phyloP scores from a whole-genome alignment of 768 basidiomycete species.

The Podaxis pistillaris region DNA sequence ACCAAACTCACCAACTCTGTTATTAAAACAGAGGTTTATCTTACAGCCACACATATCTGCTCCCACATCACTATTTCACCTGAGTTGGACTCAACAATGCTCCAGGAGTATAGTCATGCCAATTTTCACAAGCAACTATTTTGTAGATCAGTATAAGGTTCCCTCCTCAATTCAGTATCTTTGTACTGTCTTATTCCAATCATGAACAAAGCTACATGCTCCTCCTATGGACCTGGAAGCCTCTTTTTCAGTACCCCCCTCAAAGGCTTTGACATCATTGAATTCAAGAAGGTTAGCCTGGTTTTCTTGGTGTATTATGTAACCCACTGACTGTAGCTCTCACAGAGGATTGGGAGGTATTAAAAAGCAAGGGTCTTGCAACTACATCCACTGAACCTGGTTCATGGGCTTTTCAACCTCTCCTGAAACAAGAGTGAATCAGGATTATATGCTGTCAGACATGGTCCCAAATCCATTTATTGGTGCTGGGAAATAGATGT shows the following conservation, averaged over 20 bases:
- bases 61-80: not conserved
- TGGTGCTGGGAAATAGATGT: constrained; percentile 4
- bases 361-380: not conserved
- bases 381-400: no score
- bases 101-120: not conserved
- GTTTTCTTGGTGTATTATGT: not conserved
- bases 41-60: not conserved
- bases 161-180: no score
- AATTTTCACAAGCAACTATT: not conserved
- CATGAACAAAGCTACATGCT: no score
- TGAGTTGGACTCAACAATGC: not conserved
- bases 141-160: no score
- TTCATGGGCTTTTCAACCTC: no score
- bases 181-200: not conserved
- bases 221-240: no score
- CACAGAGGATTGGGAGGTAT: not conserved
- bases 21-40: not conserved
- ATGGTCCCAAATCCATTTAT: not conserved
- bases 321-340: not conserved
- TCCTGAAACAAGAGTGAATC: not conserved
- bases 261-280: not conserved
- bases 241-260: not conserved
- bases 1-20: not conserved
- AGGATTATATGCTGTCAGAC: not conserved
- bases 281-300: not conserved